phyloP scores from a whole-genome alignment of 352 stramenopile genomes.

The Pythium biforme region DNA sequence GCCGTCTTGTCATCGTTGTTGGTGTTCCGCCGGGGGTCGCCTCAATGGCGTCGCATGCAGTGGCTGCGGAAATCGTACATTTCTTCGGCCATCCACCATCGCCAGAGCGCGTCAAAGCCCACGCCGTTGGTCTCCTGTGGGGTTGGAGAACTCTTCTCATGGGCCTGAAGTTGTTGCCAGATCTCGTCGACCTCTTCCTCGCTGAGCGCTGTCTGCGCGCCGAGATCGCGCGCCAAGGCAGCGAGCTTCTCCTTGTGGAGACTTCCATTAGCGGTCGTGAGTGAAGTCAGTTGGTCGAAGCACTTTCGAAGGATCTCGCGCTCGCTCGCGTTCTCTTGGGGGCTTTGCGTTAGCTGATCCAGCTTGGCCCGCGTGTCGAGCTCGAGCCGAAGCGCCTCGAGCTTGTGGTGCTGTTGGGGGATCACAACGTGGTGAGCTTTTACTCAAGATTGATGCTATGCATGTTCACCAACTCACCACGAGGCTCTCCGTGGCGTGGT shows the following conservation, averaged over 20 bases:
- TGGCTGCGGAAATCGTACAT: constrained; percentile 29
- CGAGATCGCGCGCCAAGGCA: constrained; percentile 34
- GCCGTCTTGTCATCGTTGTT: neutral
- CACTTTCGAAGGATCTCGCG: constrained; percentile 36
- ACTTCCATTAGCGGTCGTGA: neutral
- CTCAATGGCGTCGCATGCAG: neutral
- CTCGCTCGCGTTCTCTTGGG: constrained; percentile 24
- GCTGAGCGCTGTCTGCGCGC: constrained; percentile 29
- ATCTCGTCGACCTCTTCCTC: constrained; percentile 51
- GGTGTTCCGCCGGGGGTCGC: no score
- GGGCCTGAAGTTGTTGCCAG: constrained; percentile 28
- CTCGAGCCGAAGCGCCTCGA: constrained; percentile 39
- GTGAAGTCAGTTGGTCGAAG: constrained; percentile 34
- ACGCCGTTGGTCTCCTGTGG: constrained; percentile 9
- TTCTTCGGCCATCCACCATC: constrained; percentile 55
- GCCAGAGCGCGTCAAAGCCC: constrained; percentile 44
- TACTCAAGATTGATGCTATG: no score
- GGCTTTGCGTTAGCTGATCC: constrained; percentile 24
- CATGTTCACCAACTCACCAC: no score
- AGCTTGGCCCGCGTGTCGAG: constrained; percentile 29
- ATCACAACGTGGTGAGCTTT: no score
- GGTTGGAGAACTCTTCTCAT: neutral
- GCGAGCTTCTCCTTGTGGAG: constrained; percentile 37
- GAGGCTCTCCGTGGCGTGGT: constrained; percentile 45
- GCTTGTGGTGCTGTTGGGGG: constrained; percentile 34